Conservation (phyloP, 805 yeast species). For the Starmerella floris region DNA sequence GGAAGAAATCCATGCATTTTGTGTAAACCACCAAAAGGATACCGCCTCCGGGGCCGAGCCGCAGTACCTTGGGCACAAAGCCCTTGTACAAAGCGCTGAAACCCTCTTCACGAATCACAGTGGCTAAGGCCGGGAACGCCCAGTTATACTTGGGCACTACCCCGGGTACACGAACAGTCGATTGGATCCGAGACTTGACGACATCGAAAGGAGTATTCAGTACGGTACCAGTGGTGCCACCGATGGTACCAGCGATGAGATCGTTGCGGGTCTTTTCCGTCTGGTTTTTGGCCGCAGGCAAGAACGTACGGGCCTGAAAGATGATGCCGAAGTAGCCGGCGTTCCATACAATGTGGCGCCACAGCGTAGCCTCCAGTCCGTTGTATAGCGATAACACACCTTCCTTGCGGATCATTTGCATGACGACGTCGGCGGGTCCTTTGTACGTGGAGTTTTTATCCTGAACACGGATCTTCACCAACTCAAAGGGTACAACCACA, state of each 20-base stretch:
- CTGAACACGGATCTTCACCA: conserved; percentile 88
- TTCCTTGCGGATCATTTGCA: conserved; percentile 54
- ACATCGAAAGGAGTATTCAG: conserved; percentile 93
- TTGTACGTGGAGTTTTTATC: conserved; percentile 70
- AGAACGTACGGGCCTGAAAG: conserved; percentile 63
- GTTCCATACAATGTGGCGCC: conserved; percentile 96
- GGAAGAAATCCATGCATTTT: conserved; percentile 82
- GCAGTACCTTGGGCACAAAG: conserved; percentile 87
- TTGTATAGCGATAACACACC: conserved; percentile 79
- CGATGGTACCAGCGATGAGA: conserved; percentile 82
- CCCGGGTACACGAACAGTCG: conserved; percentile 50
- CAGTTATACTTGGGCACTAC: conserved; percentile 80
- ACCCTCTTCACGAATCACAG: conserved; percentile 83
- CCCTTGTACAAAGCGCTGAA: conserved; percentile 86
- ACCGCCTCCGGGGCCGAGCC: conserved; percentile 99
- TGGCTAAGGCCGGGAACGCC: conserved; percentile 67
- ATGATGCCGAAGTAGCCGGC: conserved; percentile 96
- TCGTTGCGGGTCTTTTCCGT: conserved; percentile 74
- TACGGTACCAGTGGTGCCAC: conserved; percentile 94
- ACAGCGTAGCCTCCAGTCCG: conserved; percentile 91
- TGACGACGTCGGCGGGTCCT: conserved; percentile 73
- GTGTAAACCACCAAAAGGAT: conserved; percentile 93
- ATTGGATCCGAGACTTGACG: conserved; percentile 91
- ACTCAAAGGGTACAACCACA: conserved; percentile 95
- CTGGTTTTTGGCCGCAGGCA: conserved; percentile 64